phyloP scores from a whole-genome alignment of 2,329 filamentous ascomycete genomes.

The Atkinsonella texensis region DNA sequence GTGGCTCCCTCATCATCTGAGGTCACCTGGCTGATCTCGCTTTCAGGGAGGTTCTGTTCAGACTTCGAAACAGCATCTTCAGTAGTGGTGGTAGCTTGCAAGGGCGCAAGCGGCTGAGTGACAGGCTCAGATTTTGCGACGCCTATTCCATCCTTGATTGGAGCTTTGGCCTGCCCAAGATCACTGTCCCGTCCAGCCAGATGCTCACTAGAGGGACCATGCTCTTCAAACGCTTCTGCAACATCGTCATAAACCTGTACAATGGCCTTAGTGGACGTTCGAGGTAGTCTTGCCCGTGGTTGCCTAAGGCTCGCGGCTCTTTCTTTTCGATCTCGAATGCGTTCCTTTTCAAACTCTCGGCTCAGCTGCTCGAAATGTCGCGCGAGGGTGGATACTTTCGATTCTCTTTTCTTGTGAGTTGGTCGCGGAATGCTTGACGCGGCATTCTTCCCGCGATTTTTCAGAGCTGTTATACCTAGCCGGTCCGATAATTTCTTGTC shows the following conservation, averaged over 20 bases:
- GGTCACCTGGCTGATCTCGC: conserved; percentile 38
- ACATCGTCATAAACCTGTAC: conserved; percentile 94
- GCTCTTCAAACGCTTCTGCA: conserved; percentile 81
- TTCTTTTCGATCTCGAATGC: conserved; percentile 72
- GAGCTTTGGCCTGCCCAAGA: conserved; percentile 8
- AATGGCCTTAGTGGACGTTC: conserved; percentile 87
- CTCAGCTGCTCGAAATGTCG: conserved; percentile 95
- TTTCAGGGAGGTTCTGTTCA: conserved; percentile 18
- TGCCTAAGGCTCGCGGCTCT: conserved; percentile 61
- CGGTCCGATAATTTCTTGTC: conserved; percentile 73
- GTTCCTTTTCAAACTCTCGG: conserved; percentile 90
- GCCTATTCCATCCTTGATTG: conserved; percentile 9
- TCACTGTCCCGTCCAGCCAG: conserved; percentile 11
- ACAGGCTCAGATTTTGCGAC: conserved; percentile 13
- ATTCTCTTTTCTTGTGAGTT: conserved; percentile 59
- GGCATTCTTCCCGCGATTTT: conserved; percentile 41
- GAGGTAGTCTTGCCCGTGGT: conserved; percentile 69
- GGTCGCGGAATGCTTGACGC: conserved; percentile 84
- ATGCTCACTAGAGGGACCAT: conserved; percentile 45
- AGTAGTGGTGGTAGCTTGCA: conserved; percentile 11
- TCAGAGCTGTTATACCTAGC: conserved; percentile 53
- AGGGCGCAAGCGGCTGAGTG: conserved; percentile 10
- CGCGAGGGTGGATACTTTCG: conserved; percentile 81
- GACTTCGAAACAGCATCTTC: conserved; percentile 15
- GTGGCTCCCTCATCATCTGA: conserved; percentile 55